Base-by-base conservation (phyloP, 1,284 basidiomycete species). In the Tilletiopsis washingtonensis region DNA sequence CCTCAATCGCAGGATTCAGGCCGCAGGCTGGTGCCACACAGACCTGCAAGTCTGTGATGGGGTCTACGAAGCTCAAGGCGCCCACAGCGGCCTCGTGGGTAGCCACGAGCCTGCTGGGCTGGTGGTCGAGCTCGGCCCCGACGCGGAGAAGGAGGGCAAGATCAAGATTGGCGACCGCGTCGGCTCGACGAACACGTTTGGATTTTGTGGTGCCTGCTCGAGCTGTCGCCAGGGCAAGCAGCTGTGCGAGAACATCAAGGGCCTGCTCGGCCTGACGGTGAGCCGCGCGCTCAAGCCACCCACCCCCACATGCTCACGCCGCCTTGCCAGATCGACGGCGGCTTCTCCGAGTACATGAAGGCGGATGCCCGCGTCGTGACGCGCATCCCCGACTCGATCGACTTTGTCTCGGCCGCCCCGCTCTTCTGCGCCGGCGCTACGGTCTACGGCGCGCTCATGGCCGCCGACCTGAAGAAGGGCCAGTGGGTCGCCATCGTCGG, bases 21-120 rank as follows among this genome's bases (percentile, higher is more conserved):
- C 64, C 7, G 62, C 62, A 5, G 64, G 64, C 23, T 57, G 58
- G 50, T 67, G 64, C 43, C 64, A 67, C 45, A 67, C 64, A 11
- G 64, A 67, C 53, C 40, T 64, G 43, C 64, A 67, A 45, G 60
- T 62, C n/a, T 49, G 56, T 43, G 57, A 67, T 11, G 64, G 64
- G 20, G 62, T 64, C 2, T 51, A 51, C 26, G 54, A 62, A 40
- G 52, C 51, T 15, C 51, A 53, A 26, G 64, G 64, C 21, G 57
- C 59, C 34, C 57, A 60, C 47, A 53, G 55, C 3, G 64, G 64
- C 27, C 53, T 64, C 7, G 59, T 67, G n/a, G 64, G 64, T 39
- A 56, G 53, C 41, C 64, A 67, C 49, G 64, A 67, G 50, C 64
- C 64, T 15, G 64, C 52, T 25, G 52, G 52, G 3, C 17, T 54